Base-by-base conservation (phyloP, 2,329 filamentous ascomycete species). In the Tolypocladium inflatum region DNA sequence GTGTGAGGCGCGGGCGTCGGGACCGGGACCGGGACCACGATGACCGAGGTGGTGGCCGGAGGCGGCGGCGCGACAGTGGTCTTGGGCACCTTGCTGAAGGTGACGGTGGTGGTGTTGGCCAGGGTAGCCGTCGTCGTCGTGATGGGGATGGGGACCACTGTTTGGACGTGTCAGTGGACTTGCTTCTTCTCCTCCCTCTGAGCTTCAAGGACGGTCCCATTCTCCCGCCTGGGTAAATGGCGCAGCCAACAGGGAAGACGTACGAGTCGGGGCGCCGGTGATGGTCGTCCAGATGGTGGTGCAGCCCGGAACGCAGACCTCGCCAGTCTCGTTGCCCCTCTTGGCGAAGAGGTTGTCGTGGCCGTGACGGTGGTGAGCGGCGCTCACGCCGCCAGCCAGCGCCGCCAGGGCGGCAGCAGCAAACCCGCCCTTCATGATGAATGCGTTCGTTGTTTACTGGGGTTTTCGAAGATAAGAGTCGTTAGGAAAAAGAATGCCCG, bases 361-460 rank as follows among this genome's bases (percentile, higher is more conserved):
- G 59, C 74, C 79, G 67, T 85, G 85, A 64, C 86, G 80, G 76
- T 90, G 85, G 67, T 80, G 74, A 63, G 70, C 73, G 63, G 82
- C 84, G 66, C 70, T 79, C 73, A 76, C 85, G 72, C 78, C 77
- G 67, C 76, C 79, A 65, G 77, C 81, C 71, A 81, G 74, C 69
- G 77, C 84, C 73, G 78, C 86, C 74, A 76, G 80, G 73, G 86
- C 84, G 73, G 86, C 82, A 67, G 84, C 81, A 66, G 89, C 74
- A 69, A 88, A 72, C 69, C 80, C 79, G 69, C 80, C 85, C 87
- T 89, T 94, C 90, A 94, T 94, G 48, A 70, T 88, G 77, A 70
- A 56, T 33, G 11, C 9, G 21, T 26, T 13, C 5, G 43, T 26
- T 26, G 26, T 33, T 21, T 51, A 30, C 23, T 19, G 15, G 45